Evolutionary conservation across 495 filamentous ascomycete genomes (phyloP).

Genomic region (Achaetomiella virescens): DNA sequence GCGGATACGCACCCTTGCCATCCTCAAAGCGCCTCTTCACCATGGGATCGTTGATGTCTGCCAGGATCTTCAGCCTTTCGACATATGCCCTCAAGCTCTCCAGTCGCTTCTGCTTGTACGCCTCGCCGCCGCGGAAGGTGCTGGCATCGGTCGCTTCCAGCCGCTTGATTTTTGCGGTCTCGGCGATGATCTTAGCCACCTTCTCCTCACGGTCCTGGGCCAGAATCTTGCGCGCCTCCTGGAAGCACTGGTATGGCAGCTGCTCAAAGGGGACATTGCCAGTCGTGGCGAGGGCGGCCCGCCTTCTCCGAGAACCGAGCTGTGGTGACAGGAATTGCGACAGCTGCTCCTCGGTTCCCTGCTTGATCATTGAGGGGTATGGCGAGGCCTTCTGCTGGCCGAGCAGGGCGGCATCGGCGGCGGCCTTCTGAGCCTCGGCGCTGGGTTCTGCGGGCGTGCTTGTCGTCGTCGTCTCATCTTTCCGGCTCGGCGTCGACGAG

Average conservation of each 20-base stretch:
- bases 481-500: conserved; percentile 36
- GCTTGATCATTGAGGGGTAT: conserved; percentile 33
- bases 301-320: conserved; percentile 75
- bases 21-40: conserved; percentile 96
- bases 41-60: conserved; percentile 91
- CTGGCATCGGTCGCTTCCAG: conserved; percentile 54
- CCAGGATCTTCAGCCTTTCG: conserved; percentile 77
- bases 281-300: conserved; percentile 64
- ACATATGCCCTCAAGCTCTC: conserved; percentile 65
- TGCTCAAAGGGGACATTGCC: conserved; percentile 81
- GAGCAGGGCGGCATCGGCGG: conserved; percentile 14
- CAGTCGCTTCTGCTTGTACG: conserved; percentile 57
- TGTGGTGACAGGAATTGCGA: conserved; percentile 52
- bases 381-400: conserved; percentile 7
- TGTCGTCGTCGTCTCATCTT: conserved; percentile 35
- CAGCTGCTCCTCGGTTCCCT: conserved; percentile 54
- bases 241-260: conserved; percentile 93
- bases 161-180: conserved; percentile 52
- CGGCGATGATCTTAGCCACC: conserved; percentile 54
- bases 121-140: conserved; percentile 52
- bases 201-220: conserved; percentile 78
- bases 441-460: conserved; percentile 6
- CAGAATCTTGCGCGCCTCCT: conserved; percentile 84
- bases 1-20: conserved; percentile 60
- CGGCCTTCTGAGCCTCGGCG: conserved; percentile 11